phyloP scores from a whole-genome alignment of 305 asterid genomes.

The Withania somnifera region DNA sequence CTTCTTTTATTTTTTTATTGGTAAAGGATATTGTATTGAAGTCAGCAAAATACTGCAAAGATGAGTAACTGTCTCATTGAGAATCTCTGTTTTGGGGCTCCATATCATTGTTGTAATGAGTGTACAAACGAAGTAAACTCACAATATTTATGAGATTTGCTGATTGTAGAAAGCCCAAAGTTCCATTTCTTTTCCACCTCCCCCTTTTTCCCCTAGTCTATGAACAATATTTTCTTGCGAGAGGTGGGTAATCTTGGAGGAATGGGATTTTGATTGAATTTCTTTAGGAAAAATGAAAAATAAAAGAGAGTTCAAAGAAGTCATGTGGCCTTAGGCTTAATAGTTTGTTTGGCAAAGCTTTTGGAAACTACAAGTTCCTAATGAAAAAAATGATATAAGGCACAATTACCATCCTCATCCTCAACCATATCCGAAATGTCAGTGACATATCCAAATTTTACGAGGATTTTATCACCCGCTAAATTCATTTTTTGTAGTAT shows the following conservation, averaged over 20 bases:
- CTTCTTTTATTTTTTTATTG: background rate
- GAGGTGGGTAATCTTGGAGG: background rate
- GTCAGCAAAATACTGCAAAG: background rate
- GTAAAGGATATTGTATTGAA: background rate
- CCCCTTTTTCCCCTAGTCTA: background rate
- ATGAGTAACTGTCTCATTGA: background rate
- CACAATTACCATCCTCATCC: no score
- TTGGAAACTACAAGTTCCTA: no score
- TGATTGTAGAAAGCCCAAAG: background rate
- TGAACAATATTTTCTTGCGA: background rate
- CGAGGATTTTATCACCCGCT: no score
- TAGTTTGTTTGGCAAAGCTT: no score
- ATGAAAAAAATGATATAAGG: no score
- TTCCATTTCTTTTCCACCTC: background rate
- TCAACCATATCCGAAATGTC: no score
- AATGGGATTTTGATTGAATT: background rate
- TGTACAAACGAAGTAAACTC: background rate
- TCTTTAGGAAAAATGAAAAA: background rate
- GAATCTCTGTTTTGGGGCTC: background rate
- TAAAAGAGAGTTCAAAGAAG: no score
- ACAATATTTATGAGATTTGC: background rate
- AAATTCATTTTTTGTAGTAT: no score
- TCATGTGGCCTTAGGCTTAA: no score
- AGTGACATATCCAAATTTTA: no score
- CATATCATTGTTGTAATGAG: background rate